Percentiles rank a stretch among this genome's conserved stretches.
These are phyloP conservation scores for Trichoderma afroharzianum DNA, from an alignment of 2,329 filamentous ascomycete genomes.

Conservation along the genomic window DNA sequence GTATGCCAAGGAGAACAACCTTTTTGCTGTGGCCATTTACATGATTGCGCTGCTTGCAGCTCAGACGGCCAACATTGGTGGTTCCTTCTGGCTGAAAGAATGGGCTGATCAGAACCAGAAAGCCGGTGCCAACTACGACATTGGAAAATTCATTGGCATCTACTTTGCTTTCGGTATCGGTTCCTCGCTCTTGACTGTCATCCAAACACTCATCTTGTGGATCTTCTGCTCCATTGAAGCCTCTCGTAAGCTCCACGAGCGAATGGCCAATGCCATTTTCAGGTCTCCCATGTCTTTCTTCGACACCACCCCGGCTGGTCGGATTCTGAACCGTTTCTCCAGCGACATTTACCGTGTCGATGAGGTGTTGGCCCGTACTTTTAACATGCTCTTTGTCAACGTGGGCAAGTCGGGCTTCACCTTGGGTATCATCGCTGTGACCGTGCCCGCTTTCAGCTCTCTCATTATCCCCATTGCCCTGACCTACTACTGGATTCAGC, in stretches of 20 bases:
- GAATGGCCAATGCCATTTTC: slow-evolving; percentile 97
- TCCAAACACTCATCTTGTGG: slow-evolving; percentile 94
- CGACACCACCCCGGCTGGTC: slow-evolving; percentile 92
- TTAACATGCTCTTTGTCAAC: slow-evolving; percentile 93
- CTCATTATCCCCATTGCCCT: slow-evolving; percentile 76
- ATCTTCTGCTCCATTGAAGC: slow-evolving; percentile 99
- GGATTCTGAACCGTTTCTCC: slow-evolving; percentile 94
- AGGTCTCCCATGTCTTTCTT: slow-evolving; percentile 98
- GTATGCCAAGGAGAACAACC: slow-evolving; percentile 92
- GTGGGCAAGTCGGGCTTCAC: slow-evolving; percentile 75
- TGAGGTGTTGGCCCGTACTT: slow-evolving; percentile 90
- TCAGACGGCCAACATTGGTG: slow-evolving; percentile 78
- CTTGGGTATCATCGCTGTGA: slow-evolving; percentile 75
- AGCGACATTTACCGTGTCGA: slow-evolving; percentile 80
- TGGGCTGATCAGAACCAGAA: slow-evolving; percentile 81
- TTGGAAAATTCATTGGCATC: slow-evolving; percentile 88
- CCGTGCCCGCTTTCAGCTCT: slow-evolving; percentile 75
- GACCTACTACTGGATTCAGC: slow-evolving; percentile 89
- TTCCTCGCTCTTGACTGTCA: slow-evolving; percentile 75
- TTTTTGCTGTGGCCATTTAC: slow-evolving; percentile 79
- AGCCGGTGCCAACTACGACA: slow-evolving; percentile 64
- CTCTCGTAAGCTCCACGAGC: slow-evolving; percentile 91
- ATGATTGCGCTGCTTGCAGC: slow-evolving; percentile 70
- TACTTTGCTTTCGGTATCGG: slow-evolving; percentile 95
- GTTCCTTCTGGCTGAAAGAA: slow-evolving; percentile 87